These are phyloP conservation scores for Lentinula raphanica DNA, from an alignment of 768 basidiomycete genomes.

Conservation along the genomic window DNA sequence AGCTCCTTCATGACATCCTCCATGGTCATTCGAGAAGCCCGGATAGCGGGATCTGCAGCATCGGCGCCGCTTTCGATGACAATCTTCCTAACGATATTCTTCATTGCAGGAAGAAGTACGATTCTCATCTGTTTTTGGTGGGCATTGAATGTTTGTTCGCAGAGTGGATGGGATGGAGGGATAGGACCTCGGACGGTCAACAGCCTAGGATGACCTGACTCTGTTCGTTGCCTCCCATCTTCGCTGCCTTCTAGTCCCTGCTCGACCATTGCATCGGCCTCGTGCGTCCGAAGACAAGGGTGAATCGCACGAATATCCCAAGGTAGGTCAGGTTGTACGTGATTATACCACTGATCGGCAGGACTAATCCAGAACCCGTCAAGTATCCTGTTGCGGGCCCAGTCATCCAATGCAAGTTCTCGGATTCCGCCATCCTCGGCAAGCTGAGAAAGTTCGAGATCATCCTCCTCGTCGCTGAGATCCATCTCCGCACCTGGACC, in stretches of 20 bases:
- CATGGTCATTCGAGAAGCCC: conserved; percentile 47
- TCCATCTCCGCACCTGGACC: conserved; percentile 22
- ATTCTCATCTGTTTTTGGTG: conserved; percentile 55
- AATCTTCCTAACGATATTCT: conserved; percentile 60
- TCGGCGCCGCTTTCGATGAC: conserved; percentile 58
- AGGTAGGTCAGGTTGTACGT: conserved; percentile 21
- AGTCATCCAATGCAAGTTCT: conserved; percentile 62
- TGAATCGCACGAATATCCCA: conserved; percentile 29
- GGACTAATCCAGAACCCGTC: conserved; percentile 77
- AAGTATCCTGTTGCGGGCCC: conserved; percentile 67
- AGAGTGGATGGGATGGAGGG: conserved; percentile 58
- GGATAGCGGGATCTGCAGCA: conserved; percentile 49
- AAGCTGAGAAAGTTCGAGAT: conserved; percentile 35
- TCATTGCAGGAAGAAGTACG: conserved; percentile 61
- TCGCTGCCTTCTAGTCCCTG: no score
- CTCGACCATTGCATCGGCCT: conserved; percentile 13
- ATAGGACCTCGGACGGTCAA: conserved; percentile 43
- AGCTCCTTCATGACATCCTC: conserved; percentile 59
- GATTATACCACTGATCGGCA: conserved; percentile 60
- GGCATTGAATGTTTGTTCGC: conserved; percentile 55
- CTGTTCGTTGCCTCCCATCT: conserved; percentile 19
- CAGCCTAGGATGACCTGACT: conserved; percentile 42
- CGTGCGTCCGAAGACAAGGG: conserved; percentile 61
- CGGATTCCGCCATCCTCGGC: conserved; percentile 33
- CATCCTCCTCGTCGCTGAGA: conserved; percentile 33